Evolutionary conservation across 2,329 filamentous ascomycete genomes (phyloP).

Genomic region (Cryphonectria carpinicola): DNA sequence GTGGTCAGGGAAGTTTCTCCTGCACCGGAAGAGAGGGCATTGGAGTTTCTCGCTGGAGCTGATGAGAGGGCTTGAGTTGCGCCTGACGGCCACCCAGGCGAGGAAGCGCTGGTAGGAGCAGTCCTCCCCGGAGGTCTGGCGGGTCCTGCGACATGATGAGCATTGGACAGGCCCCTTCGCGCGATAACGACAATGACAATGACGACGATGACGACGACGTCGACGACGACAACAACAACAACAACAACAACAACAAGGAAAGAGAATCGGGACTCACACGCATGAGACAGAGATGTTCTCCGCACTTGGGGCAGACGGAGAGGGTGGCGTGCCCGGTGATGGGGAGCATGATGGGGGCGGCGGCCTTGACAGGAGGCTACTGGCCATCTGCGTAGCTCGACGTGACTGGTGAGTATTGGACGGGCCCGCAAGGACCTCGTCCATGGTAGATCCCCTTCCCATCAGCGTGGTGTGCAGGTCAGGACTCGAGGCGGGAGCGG

Average conservation of each 20-base stretch:
- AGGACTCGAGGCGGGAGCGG: not conserved
- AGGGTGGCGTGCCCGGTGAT: slow-evolving; percentile 13
- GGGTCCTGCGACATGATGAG: slow-evolving; percentile 41
- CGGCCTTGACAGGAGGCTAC: not conserved
- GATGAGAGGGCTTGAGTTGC: slow-evolving; percentile 54
- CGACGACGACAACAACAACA: not conserved
- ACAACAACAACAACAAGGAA: not conserved
- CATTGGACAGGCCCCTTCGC: not conserved
- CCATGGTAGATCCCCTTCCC: slow-evolving; percentile 23
- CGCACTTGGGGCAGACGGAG: slow-evolving; percentile 11
- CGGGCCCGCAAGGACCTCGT: slow-evolving; percentile 23
- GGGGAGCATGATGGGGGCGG: slow-evolving; percentile 11
- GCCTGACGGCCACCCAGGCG: slow-evolving; percentile 59
- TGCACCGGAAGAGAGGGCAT: slow-evolving; percentile 57
- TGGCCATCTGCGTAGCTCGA: slow-evolving; percentile 5
- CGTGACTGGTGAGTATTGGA: slow-evolving; percentile 16
- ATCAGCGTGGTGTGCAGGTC: slow-evolving; percentile 5
- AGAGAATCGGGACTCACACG: slow-evolving; percentile 18
- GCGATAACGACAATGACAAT: not conserved
- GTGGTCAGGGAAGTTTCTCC: slow-evolving; percentile 53
- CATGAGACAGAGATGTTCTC: slow-evolving; percentile 25
- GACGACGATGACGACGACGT: not conserved
- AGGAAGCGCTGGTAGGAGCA: slow-evolving; percentile 59
- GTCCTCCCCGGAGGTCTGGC: slow-evolving; percentile 50
- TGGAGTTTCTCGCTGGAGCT: slow-evolving; percentile 51